Evolutionary conservation across 164 flowering plant genomes (phyloP).

Genomic region (Macadamia integrifolia): DNA sequence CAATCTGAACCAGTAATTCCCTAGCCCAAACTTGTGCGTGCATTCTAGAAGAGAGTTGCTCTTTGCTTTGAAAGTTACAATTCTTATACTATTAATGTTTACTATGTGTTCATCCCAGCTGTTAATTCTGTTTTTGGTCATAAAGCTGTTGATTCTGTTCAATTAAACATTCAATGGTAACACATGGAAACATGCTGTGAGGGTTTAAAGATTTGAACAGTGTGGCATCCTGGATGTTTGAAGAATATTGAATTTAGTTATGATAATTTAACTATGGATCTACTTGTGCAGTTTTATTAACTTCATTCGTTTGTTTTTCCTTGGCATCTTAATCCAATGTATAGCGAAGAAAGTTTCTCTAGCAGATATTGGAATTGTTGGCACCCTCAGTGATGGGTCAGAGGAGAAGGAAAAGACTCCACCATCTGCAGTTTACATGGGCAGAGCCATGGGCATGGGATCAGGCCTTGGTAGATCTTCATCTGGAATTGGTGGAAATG

Average conservation of each 20-base stretch:
- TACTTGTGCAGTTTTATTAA: background rate
- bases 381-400: constrained; percentile 55
- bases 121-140: background rate
- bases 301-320: background rate
- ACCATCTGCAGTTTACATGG: constrained; percentile 54
- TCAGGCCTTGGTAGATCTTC: constrained; percentile 54
- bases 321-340: constrained; percentile 6
- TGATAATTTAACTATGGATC: background rate
- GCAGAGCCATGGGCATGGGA: constrained; percentile 77
- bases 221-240: background rate
- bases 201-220: background rate
- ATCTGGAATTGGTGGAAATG: constrained; percentile 32
- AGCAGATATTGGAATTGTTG: constrained; percentile 83
- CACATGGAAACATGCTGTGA: background rate
- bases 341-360: constrained; percentile 85
- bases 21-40: no score
- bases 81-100: no score
- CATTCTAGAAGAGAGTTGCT: no score
- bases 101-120: background rate
- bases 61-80: no score
- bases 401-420: constrained; percentile 67
- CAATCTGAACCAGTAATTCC: no score
- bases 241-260: background rate
- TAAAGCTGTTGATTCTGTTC: no score
- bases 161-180: background rate